Percentiles rank a stretch among this genome's conserved stretches.
phyloP scores from a whole-genome alignment of 495 filamentous ascomycete species.

The Aspergillus coremiiformis region DNA sequence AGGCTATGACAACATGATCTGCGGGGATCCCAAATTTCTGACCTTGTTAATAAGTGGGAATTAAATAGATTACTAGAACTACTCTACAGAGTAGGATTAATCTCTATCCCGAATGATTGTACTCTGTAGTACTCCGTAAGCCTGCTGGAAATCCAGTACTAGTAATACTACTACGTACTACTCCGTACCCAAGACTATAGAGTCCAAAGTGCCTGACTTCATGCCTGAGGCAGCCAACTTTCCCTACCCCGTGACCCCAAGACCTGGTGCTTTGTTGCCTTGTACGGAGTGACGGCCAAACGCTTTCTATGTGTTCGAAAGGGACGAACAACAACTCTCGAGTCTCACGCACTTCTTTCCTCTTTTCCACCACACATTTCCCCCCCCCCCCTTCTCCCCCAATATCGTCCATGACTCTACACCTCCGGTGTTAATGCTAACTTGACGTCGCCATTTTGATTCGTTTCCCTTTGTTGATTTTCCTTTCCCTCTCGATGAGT shows the following conservation, averaged over 20 bases:
- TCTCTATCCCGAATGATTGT: no score
- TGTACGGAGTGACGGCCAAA: neutral
- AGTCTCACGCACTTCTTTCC: neutral
- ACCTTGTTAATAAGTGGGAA: neutral
- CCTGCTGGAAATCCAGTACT: no score
- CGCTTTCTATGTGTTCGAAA: neutral
- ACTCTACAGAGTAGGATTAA: no score
- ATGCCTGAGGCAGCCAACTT: slow-evolving; percentile 16
- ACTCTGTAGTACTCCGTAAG: no score
- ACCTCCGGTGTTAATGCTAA: neutral
- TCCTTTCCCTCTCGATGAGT: slow-evolving; percentile 34
- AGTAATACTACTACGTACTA: no score
- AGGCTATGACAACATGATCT: slow-evolving; percentile 15
- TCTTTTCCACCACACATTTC: neutral
- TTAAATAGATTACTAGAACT: no score
- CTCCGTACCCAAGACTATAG: neutral
- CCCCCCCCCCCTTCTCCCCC: neutral
- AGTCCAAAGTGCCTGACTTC: slow-evolving; percentile 6
- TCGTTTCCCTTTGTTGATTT: slow-evolving; percentile 10
- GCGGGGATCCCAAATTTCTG: neutral
- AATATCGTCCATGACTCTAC: slow-evolving; percentile 2
- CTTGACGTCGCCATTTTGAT: neutral
- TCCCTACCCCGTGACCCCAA: slow-evolving; percentile 14
- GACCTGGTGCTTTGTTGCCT: slow-evolving; percentile 3
- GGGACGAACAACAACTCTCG: neutral